Conservation (phyloP, 73 alveolate species). For the Paramecium pentaurelia region DNA sequence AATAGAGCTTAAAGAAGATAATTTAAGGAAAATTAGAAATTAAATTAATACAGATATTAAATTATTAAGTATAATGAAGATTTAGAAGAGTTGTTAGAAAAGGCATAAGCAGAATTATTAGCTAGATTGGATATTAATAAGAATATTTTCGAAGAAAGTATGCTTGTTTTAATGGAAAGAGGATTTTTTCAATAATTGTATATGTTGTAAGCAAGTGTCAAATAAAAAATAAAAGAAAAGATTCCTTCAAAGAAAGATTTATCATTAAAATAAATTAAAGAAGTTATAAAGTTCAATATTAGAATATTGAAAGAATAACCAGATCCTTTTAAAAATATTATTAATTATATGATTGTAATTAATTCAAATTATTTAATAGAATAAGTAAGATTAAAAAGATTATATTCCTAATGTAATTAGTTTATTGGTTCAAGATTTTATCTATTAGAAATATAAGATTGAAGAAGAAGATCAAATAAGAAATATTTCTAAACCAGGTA, state of each 20-base stretch:
- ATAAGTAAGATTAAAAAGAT: not conserved
- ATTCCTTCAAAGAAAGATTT: not conserved
- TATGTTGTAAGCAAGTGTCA: slow-evolving; percentile 5
- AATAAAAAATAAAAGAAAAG: slow-evolving; percentile 39
- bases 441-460: not conserved
- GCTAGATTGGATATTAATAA: slow-evolving; percentile 8
- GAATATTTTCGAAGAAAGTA: slow-evolving; percentile 23
- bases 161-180: slow-evolving; percentile 39
- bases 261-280: not conserved
- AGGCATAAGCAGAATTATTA: slow-evolving; percentile 21
- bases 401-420: slow-evolving; percentile 29
- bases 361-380: not conserved
- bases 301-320: not conserved
- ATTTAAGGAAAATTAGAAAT: not conserved
- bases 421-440: slow-evolving; percentile 7
- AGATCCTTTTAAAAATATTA: not conserved
- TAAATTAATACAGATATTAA: not conserved
- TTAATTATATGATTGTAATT: not conserved
- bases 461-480: slow-evolving; percentile 43
- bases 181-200: slow-evolving; percentile 1
- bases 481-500: slow-evolving; percentile 24
- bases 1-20: not conserved
- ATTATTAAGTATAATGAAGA: slow-evolving; percentile 27
- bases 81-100: slow-evolving; percentile 6
- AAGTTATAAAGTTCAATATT: not conserved